Evolutionary conservation across 345 rosid genomes (phyloP).

Genomic region (Eucalyptus urophylla): DNA sequence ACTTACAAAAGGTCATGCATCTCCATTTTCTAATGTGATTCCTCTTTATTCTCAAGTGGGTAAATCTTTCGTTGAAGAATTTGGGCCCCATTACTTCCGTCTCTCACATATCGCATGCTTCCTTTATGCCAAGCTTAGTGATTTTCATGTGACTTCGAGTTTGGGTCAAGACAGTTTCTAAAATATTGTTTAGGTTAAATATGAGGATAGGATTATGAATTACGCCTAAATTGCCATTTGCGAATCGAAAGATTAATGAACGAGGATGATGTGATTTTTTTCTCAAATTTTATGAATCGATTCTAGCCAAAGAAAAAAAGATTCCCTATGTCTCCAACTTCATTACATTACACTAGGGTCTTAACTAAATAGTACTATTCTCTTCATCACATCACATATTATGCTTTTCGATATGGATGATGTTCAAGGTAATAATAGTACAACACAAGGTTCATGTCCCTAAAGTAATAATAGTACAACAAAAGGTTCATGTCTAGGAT

Average conservation of each 20-base stretch:
- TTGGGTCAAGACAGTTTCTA: not conserved
- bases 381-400: not conserved
- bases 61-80: not conserved
- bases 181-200: too few relatives aligned
- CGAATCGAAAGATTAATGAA: not conserved
- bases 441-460: not conserved
- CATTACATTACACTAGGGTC: not conserved
- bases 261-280: not conserved
- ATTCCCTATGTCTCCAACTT: not conserved
- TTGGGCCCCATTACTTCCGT: not conserved
- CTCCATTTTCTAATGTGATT: not conserved
- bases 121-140: too few relatives aligned
- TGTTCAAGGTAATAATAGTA: not conserved
- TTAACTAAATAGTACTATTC: not conserved
- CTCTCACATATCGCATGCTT: not conserved
- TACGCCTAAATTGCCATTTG: accelerated
- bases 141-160: not conserved
- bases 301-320: not conserved
- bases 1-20: too few relatives aligned
- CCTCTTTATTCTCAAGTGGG: not conserved
- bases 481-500: not conserved
- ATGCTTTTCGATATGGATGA: not conserved
- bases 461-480: too few relatives aligned
- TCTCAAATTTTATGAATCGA: not conserved
- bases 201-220: not conserved